Evolutionary conservation across 345 rosid genomes (phyloP).

Genomic region (Raphanus sativus): DNA sequence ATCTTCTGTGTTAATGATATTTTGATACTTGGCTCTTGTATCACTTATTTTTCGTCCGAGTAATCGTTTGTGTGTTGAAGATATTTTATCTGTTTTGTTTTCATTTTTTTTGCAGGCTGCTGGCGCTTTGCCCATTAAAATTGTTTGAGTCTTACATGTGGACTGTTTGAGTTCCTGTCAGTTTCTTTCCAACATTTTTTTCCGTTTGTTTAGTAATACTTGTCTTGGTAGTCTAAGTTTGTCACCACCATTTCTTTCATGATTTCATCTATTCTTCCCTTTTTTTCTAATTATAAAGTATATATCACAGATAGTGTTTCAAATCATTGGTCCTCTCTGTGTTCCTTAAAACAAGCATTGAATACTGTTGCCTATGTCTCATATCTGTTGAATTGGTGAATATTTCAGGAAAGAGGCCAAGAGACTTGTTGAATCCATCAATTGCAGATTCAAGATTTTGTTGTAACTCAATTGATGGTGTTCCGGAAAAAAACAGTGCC

Average conservation of each 20-base stretch:
- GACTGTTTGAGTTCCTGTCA: no score
- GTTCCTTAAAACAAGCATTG: neutral
- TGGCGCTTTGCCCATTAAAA: no score
- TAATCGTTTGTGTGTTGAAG: no score
- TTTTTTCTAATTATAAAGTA: neutral
- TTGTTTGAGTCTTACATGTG: no score
- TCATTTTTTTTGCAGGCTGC: no score
- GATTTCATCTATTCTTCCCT: neutral
- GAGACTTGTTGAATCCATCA: constrained; percentile 81
- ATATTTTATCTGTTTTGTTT: no score
- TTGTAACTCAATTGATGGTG: constrained; percentile 59
- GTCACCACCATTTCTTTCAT: constrained; percentile 8
- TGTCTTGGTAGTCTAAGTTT: no score
- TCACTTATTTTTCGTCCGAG: no score
- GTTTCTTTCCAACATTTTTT: no score
- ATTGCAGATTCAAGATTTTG: constrained; percentile 82
- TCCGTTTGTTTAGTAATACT: no score
- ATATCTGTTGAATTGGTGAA: neutral
- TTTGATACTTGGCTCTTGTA: no score
- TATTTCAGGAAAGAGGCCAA: constrained; percentile 85
- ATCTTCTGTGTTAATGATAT: no score
- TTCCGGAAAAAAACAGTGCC: constrained; percentile 24
- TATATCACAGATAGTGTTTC: neutral
- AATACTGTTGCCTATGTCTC: neutral
- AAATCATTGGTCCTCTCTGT: neutral